phyloP scores from a whole-genome alignment of 441 rosid species.

The Viola pubescens region DNA sequence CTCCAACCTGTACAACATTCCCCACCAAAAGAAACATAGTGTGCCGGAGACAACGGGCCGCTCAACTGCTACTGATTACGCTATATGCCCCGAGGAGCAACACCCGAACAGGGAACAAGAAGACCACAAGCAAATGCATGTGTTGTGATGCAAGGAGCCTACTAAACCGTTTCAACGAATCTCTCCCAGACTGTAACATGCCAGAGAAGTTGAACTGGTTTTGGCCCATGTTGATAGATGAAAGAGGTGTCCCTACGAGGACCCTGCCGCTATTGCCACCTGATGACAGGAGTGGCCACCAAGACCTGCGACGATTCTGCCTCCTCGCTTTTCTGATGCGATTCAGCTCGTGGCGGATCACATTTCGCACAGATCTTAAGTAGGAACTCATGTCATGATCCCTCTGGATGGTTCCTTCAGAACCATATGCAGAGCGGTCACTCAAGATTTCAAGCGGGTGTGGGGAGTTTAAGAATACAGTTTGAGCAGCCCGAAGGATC shows the following conservation, averaged over 20 bases:
- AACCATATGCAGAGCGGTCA: conserved; percentile 79
- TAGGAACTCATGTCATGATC: conserved; percentile 91
- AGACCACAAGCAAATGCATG: conserved; percentile 66
- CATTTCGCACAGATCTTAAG: conserved; percentile 48
- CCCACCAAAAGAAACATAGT: conserved; percentile 2
- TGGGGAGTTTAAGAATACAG: conserved; percentile 71
- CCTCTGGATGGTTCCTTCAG: conserved; percentile 69
- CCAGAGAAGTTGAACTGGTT: conserved; percentile 51
- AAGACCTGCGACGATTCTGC: conserved; percentile 49
- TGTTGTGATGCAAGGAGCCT: conserved; percentile 72
- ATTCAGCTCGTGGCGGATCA: conserved; percentile 64
- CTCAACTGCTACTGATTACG: conserved; percentile 33
- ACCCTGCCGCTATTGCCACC: conserved; percentile 18
- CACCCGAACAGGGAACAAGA: conserved; percentile 61
- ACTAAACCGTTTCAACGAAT: conserved; percentile 57
- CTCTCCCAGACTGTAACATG: conserved; percentile 49
- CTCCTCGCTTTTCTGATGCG: conserved; percentile 53
- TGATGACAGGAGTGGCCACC: conserved; percentile 62
- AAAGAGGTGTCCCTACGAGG: conserved; percentile 23
- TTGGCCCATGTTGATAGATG: conserved; percentile 21
- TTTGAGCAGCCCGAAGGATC: conserved; percentile 52
- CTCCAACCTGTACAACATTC: conserved; percentile 18
- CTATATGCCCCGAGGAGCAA: conserved; percentile 51
- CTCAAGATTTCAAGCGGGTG: conserved; percentile 91
- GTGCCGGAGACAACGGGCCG: not conserved